A percentile compares a stretch with the other conserved stretches of the same genome.
phyloP scores from a whole-genome alignment of 2,329 filamentous ascomycete genomes.

The Aureobasidium sp. region DNA sequence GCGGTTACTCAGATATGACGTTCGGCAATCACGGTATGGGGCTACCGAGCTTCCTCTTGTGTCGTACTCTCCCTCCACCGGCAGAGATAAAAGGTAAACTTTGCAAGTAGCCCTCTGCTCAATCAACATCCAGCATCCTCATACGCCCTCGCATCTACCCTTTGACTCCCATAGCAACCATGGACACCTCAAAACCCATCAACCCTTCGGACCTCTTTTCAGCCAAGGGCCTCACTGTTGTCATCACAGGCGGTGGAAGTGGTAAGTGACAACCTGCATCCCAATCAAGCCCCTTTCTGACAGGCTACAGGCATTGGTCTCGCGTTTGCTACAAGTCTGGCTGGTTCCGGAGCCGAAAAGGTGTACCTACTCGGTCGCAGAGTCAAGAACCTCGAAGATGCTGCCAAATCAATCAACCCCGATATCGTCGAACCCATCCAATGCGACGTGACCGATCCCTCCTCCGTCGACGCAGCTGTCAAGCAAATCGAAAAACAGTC shows the following conservation, averaged over 20 bases:
- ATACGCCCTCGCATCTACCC: neutral
- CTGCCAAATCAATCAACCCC: constrained; percentile 29
- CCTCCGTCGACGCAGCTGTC: constrained; percentile 36
- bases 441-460: constrained; percentile 38
- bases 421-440: constrained; percentile 34
- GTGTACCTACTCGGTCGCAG: constrained; percentile 38
- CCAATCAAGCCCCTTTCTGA: neutral
- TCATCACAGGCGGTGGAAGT: constrained; percentile 37
- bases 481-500: constrained; percentile 36
- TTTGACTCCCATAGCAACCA: constrained; percentile 15
- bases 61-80: neutral
- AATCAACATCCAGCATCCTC: neutral
- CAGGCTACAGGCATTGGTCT: constrained; percentile 16
- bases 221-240: constrained; percentile 34
- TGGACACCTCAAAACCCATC: constrained; percentile 31
- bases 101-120: neutral
- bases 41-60: constrained; percentile 12
- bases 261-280: constrained; percentile 25
- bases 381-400: constrained; percentile 29
- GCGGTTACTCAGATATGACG: neutral
- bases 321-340: constrained; percentile 31
- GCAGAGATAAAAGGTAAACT: neutral
- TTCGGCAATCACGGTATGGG: neutral
- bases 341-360: constrained; percentile 31
- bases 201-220: constrained; percentile 33